These are phyloP conservation scores for Fusarium subtropicale DNA, from an alignment of 2,329 filamentous ascomycete species.

Conservation along the genomic window DNA sequence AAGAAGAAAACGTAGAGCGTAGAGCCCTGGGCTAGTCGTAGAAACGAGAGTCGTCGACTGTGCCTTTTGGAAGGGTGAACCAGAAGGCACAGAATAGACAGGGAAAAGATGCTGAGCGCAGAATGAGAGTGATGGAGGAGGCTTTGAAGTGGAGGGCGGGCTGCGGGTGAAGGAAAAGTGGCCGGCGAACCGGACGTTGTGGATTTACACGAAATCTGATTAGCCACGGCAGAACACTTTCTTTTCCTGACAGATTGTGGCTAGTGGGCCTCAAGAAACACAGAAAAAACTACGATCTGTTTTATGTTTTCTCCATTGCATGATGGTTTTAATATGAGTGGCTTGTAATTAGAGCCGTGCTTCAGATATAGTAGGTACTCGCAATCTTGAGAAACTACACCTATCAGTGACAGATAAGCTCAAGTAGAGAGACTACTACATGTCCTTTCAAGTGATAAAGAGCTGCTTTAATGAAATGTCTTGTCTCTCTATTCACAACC, in stretches of 20 bases:
- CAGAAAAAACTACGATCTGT: slow-evolving; percentile 10
- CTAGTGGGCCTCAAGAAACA: slow-evolving; percentile 6
- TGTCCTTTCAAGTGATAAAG: not conserved
- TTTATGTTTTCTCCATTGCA: not conserved
- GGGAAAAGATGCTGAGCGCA: slow-evolving; percentile 18
- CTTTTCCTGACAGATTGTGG: slow-evolving; percentile 12
- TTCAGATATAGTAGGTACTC: not conserved
- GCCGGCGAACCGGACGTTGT: slow-evolving; percentile 42
- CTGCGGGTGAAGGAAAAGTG: slow-evolving; percentile 40
- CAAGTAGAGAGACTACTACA: not conserved
- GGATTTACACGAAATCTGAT: slow-evolving; percentile 35
- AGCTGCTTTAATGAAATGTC: not conserved
- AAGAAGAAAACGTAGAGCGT: not conserved
- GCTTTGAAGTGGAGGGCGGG: slow-evolving; percentile 31
- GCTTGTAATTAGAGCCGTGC: not conserved
- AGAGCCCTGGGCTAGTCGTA: not conserved
- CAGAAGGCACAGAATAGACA: not conserved
- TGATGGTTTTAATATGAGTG: not conserved
- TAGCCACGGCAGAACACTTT: slow-evolving; percentile 18
- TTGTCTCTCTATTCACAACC: not conserved
- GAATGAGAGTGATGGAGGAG: slow-evolving; percentile 39
- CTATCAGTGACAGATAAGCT: not conserved
- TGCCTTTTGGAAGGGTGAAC: not conserved
- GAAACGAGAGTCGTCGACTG: not conserved
- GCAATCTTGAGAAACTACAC: not conserved